Percentiles rank a stretch among this genome's conserved stretches.
Evolutionary conservation across 2,329 filamentous ascomycete species (phyloP).

Genomic region (Knufia petricola): DNA sequence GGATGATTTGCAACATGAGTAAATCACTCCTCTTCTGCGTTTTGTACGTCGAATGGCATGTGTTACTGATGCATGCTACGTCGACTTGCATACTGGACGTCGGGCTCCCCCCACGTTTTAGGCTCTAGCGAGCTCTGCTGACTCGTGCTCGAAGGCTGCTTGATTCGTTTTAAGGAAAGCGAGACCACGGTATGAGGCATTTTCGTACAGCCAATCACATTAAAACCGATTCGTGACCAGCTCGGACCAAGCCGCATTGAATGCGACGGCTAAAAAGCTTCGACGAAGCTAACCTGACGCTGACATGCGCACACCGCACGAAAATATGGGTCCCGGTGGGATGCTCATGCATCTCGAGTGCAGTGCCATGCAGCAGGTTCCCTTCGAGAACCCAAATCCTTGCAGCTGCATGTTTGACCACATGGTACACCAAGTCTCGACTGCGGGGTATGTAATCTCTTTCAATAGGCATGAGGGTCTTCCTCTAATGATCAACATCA

Average conservation of each 20-base stretch:
- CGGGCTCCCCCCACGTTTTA: not conserved
- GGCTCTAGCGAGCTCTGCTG: not conserved
- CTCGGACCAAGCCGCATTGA: not conserved
- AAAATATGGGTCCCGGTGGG: not conserved
- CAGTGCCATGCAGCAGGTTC: not conserved
- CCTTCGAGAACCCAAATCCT: not conserved
- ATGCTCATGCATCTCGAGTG: slow-evolving; percentile 3
- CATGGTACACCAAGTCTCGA: not conserved
- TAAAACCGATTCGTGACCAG: not conserved
- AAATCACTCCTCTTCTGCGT: no score
- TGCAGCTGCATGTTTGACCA: not conserved
- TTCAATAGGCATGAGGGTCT: not conserved
- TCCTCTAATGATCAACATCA: not conserved
- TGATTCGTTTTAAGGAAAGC: slow-evolving; percentile 2
- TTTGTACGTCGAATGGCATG: no score
- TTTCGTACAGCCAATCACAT: slow-evolving; percentile 17
- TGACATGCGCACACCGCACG: not conserved
- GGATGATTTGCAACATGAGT: no score
- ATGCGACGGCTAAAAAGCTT: not conserved
- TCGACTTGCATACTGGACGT: not conserved
- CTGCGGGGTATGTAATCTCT: not conserved
- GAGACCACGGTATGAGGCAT: slow-evolving; percentile 18
- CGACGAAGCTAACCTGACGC: slow-evolving; percentile 15
- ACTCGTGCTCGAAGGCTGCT: not conserved
- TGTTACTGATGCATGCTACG: not conserved